Evolutionary conservation across 768 basidiomycete genomes (phyloP).

Genomic region (Rhizopogon vulgaris): DNA sequence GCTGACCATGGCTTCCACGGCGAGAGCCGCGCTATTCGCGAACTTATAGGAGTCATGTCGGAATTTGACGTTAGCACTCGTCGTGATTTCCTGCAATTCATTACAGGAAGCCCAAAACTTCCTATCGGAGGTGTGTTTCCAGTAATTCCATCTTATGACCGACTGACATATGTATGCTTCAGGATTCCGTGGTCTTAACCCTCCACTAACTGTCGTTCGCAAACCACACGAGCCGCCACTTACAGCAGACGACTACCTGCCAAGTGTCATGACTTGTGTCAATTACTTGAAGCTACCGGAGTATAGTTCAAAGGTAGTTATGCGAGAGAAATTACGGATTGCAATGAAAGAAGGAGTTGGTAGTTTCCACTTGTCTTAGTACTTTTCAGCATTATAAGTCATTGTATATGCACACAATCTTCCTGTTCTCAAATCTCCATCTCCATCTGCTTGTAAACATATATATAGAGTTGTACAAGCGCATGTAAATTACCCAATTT

Average conservation of each 20-base stretch:
- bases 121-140: constrained; percentile 81
- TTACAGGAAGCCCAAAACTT: constrained; percentile 94
- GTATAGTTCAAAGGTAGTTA: constrained; percentile 81
- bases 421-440: background rate
- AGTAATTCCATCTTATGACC: background rate
- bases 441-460: constrained; percentile 3
- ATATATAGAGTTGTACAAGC: constrained; percentile 3
- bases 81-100: constrained; percentile 91
- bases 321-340: constrained; percentile 74
- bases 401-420: constrained; percentile 15
- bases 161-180: constrained; percentile 3
- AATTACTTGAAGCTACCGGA: constrained; percentile 96
- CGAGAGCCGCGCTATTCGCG: constrained; percentile 86
- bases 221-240: constrained; percentile 93
- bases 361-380: constrained; percentile 92
- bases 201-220: constrained; percentile 91
- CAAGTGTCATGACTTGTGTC: constrained; percentile 98
- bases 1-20: constrained; percentile 98
- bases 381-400: constrained; percentile 15
- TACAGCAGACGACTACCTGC: constrained; percentile 89
- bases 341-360: constrained; percentile 94
- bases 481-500: too few species aligned
- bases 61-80: constrained; percentile 68
- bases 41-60: constrained; percentile 82
- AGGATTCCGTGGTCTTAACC: constrained; percentile 95